Percentiles rank a stretch among this genome's conserved stretches.
Conservation (phyloP, 768 basidiomycete species). For the Trametes punicea region DNA sequence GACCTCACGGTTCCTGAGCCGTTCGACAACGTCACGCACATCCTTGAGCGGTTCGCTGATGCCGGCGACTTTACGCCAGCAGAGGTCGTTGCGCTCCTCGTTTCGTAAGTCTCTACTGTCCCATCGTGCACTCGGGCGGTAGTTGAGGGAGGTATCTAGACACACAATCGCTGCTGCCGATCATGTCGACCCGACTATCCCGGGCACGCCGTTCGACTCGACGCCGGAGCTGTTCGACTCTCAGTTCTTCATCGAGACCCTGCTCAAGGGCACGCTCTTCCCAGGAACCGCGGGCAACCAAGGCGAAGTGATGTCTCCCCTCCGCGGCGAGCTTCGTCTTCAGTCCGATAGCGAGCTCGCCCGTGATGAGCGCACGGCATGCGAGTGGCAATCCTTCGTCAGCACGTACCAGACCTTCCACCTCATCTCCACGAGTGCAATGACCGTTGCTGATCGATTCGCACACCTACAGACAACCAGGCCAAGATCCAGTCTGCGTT, state of each 20-base stretch:
- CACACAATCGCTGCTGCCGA: constrained; percentile 25
- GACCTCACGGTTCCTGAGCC: constrained; percentile 23
- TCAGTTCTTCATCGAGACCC: constrained; percentile 29
- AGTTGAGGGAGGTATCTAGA: neutral
- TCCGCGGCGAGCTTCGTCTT: constrained; percentile 11
- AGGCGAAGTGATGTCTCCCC: constrained; percentile 10
- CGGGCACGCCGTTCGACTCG: constrained; percentile 27
- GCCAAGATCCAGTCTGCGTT: constrained; percentile 19
- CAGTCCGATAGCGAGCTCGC: constrained; percentile 24
- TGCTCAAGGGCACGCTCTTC: constrained; percentile 26
- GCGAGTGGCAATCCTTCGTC: constrained; percentile 32
- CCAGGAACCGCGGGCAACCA: constrained; percentile 20
- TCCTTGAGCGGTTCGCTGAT: constrained; percentile 23
- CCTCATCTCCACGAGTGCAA: neutral
- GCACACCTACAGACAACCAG: constrained; percentile 20
- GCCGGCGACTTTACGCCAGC: constrained; percentile 22
- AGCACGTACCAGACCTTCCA: neutral
- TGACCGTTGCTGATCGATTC: neutral
- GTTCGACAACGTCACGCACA: constrained; percentile 24
- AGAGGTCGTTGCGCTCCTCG: constrained; percentile 23
- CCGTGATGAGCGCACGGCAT: constrained; percentile 32
- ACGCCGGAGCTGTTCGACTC: constrained; percentile 27
- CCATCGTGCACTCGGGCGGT: constrained; percentile 18
- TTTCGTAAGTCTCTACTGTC: constrained; percentile 7
- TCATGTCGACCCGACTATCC: constrained; percentile 25